phyloP scores from a whole-genome alignment of 2,329 filamentous ascomycete genomes.

The Fusarium napiforme region DNA sequence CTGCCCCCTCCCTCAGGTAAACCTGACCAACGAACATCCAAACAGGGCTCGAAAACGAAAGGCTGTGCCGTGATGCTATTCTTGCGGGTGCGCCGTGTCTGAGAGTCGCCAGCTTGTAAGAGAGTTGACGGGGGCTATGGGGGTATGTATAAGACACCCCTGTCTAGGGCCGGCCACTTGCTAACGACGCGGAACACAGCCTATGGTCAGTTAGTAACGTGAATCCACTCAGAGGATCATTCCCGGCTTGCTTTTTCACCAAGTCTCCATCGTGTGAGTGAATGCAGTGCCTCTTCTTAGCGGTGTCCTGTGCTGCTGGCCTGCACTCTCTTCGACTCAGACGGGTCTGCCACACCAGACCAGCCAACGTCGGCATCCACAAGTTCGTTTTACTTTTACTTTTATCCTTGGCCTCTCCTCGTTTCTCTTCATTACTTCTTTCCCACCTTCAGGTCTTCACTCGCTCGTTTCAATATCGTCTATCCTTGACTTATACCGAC shows the following conservation, averaged over 20 bases:
- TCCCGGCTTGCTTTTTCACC: conserved; percentile 37
- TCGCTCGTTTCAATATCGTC: conserved; percentile 30
- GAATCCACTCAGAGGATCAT: conserved; percentile 23
- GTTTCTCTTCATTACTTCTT: conserved; percentile 12
- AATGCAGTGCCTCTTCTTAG: conserved; percentile 3
- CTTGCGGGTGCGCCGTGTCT: conserved; percentile 27
- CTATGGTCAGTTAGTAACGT: conserved; percentile 1
- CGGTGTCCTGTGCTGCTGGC: conserved; percentile 24
- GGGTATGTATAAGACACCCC: conserved; percentile 17
- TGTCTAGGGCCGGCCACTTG: conserved; percentile 18
- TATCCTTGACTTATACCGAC: conserved; percentile 20
- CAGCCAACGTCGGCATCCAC: conserved; percentile 31
- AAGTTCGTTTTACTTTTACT: conserved; percentile 41
- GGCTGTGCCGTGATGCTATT: conserved; percentile 22
- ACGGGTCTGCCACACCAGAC: conserved; percentile 25
- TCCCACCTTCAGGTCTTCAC: conserved; percentile 30
- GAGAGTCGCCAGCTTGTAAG: conserved; percentile 31
- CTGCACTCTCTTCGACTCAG: conserved; percentile 21
- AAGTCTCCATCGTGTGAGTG: conserved; percentile 10
- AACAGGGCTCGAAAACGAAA: conserved; percentile 17
- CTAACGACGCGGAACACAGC: conserved; percentile 34
- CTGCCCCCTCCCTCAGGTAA: conserved; percentile 12
- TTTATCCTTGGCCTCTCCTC: conserved; percentile 36
- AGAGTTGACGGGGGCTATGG: conserved; percentile 31
- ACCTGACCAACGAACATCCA: conserved; percentile 16